These are phyloP conservation scores for Nitzschia sp. DNA, from an alignment of 108 stramenopile genomes.

Conservation along the genomic window DNA sequence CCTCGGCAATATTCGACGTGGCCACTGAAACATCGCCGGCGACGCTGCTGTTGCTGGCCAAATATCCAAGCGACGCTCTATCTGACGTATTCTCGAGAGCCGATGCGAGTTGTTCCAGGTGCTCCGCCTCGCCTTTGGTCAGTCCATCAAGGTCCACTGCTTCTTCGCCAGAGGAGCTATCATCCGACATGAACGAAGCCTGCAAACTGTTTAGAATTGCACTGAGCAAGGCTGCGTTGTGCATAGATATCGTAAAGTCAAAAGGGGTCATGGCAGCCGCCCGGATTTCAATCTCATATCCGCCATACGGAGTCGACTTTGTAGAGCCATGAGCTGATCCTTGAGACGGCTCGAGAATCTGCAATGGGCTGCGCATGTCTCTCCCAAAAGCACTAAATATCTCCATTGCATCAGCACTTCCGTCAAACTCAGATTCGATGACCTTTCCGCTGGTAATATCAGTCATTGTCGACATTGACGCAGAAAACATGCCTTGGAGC, in stretches of 20 bases:
- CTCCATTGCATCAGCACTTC: slow-evolving; percentile 71
- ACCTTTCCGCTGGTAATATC: slow-evolving; percentile 34
- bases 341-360: slow-evolving; percentile 74
- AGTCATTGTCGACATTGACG: slow-evolving; percentile 18
- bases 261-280: slow-evolving; percentile 66
- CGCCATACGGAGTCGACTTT: slow-evolving; percentile 30
- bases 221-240: slow-evolving; percentile 75
- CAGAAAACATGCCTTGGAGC: slow-evolving; percentile 65
- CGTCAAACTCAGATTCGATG: slow-evolving; percentile 44
- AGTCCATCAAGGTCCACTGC: slow-evolving; percentile 30
- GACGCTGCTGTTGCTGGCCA: slow-evolving; percentile 15
- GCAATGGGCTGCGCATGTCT: slow-evolving; percentile 66
- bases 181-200: slow-evolving; percentile 40
- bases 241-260: slow-evolving; percentile 76
- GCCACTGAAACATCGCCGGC: not conserved
- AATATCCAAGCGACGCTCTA: not conserved
- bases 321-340: slow-evolving; percentile 59
- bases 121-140: slow-evolving; percentile 45
- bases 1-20: not conserved
- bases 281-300: slow-evolving; percentile 54
- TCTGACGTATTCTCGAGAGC: slow-evolving; percentile 45
- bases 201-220: slow-evolving; percentile 63
- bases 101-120: slow-evolving; percentile 58
- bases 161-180: not conserved
- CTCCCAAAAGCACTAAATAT: slow-evolving; percentile 80